Conservation (phyloP, 768 basidiomycete genomes). For the Leucogyrophana mollusca region DNA sequence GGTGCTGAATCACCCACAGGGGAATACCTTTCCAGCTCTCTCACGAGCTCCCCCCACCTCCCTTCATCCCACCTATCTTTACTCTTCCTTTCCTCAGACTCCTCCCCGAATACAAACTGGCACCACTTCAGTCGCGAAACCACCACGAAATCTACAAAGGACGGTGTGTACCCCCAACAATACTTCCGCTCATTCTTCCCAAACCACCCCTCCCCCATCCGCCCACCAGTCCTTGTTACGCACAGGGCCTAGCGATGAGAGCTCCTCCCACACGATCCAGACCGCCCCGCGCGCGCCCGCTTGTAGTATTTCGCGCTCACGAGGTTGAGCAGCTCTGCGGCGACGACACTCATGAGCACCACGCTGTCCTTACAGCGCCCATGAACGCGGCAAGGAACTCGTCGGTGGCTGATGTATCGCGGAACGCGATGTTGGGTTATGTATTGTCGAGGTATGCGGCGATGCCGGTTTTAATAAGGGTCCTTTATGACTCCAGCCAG, state of each 20-base stretch:
- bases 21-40: slow-evolving; percentile 13
- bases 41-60: slow-evolving; percentile 11
- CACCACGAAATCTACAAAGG: slow-evolving; percentile 17
- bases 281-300: slow-evolving; percentile 28
- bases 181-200: neutral
- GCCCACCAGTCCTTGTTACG: slow-evolving; percentile 35
- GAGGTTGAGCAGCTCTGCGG: slow-evolving; percentile 26
- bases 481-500: no score
- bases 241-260: slow-evolving; percentile 23
- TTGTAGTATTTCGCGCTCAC: slow-evolving; percentile 40
- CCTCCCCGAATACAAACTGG: slow-evolving; percentile 6
- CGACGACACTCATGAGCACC: slow-evolving; percentile 22
- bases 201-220: slow-evolving; percentile 32
- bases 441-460: slow-evolving; percentile 49
- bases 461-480: no score
- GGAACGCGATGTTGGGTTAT: slow-evolving; percentile 42
- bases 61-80: slow-evolving; percentile 8
- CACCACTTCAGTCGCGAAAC: slow-evolving; percentile 16
- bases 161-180: slow-evolving; percentile 16
- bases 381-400: neutral
- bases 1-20: no score
- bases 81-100: slow-evolving; percentile 3
- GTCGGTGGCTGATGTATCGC: neutral
- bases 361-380: slow-evolving; percentile 4
- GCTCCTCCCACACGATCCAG: slow-evolving; percentile 39